Evolutionary conservation across 805 yeast genomes (phyloP).

Genomic region (Hanseniaspora pseudoguilliermondii): DNA sequence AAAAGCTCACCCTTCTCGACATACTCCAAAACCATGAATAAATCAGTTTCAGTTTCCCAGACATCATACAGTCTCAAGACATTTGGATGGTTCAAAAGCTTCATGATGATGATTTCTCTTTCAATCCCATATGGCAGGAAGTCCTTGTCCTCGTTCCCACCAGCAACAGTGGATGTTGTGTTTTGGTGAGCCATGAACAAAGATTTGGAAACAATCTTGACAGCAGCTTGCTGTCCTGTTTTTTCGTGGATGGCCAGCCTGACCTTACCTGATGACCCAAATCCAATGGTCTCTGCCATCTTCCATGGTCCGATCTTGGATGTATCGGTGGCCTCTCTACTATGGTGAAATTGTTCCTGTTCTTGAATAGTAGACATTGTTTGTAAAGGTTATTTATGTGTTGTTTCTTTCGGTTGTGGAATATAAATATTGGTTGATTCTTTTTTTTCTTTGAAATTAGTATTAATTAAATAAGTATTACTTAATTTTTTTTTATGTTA

Average conservation of each 20-base stretch:
- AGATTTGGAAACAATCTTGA: constrained; percentile 86
- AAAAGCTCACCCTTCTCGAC: constrained; percentile 96
- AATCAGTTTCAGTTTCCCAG: constrained; percentile 73
- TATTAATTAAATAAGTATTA: too few species aligned
- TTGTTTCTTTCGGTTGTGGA: not conserved
- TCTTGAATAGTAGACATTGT: not conserved
- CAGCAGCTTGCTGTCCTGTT: constrained; percentile 87
- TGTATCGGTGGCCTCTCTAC: constrained; percentile 16
- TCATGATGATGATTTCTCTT: constrained; percentile 76
- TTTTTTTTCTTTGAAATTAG: too few species aligned
- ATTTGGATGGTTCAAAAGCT: constrained; percentile 62
- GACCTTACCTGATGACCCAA: constrained; percentile 95
- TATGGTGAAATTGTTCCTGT: constrained; percentile 9
- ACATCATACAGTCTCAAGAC: constrained; percentile 71
- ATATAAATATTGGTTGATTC: not conserved
- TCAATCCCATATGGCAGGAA: constrained; percentile 74
- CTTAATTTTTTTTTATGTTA: too few species aligned
- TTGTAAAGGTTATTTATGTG: not conserved
- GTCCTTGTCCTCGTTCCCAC: constrained; percentile 34
- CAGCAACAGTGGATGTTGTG: constrained; percentile 26
- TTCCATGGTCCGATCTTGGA: constrained; percentile 81
- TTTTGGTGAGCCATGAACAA: constrained; percentile 36
- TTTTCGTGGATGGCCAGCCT: constrained; percentile 75
- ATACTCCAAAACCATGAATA: constrained; percentile 82
- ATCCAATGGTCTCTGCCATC: constrained; percentile 82